Percentiles rank a stretch among this genome's conserved stretches.
Evolutionary conservation across 106 monocot genomes (phyloP).

Genomic region (Acanthochlamys bracteata): DNA sequence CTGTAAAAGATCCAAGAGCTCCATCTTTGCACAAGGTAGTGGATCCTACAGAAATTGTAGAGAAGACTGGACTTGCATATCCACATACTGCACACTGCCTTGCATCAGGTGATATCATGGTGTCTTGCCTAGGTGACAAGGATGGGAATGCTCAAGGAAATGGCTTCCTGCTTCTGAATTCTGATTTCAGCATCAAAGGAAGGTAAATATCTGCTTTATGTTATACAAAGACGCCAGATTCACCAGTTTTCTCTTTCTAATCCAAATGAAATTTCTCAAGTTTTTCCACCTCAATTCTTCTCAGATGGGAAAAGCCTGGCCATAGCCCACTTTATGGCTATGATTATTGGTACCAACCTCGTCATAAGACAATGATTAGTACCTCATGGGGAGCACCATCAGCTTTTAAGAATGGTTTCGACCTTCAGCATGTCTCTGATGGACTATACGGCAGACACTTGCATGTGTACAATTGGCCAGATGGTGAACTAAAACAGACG

Average conservation of each 20-base stretch:
- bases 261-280: no score
- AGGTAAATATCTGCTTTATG: conserved; percentile 35
- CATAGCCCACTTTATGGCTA: conserved; percentile 86
- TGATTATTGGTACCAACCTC: conserved; percentile 98
- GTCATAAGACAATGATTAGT: conserved; percentile 94
- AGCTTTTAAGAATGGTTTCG: conserved; percentile 75
- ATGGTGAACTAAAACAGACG: conserved; percentile 87
- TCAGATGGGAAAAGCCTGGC: conserved; percentile 98
- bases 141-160: conserved; percentile 78
- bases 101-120: conserved; percentile 92
- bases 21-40: conserved; percentile 83
- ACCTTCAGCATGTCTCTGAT: conserved; percentile 68
- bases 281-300: background rate
- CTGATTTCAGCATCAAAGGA: conserved; percentile 96
- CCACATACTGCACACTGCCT: conserved; percentile 96
- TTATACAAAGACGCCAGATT: no score
- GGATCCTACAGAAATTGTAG: conserved; percentile 65
- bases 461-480: conserved; percentile 87
- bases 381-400: conserved; percentile 94
- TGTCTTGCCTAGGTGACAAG: conserved; percentile 96
- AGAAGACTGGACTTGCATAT: conserved; percentile 81
- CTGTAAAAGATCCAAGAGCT: conserved; percentile 58
- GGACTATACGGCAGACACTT: conserved; percentile 90
- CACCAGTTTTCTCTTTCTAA: no score
- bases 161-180: conserved; percentile 95